Conservation (phyloP, 768 basidiomycete genomes). For the Agaricus blazei region DNA sequence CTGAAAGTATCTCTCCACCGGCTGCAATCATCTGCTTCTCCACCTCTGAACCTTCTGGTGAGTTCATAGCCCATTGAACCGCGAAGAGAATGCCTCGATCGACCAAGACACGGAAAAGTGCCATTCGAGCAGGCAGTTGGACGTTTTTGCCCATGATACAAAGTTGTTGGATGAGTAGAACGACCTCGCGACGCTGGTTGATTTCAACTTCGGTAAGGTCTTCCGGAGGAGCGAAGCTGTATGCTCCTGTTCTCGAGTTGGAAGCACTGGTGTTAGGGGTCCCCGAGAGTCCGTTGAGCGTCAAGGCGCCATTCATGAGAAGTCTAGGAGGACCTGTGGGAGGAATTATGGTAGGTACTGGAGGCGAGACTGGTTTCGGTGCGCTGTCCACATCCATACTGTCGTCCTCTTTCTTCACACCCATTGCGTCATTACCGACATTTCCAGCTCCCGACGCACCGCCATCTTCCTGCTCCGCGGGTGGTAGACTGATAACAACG, state of each 20-base stretch:
- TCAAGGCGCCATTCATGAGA: slow-evolving; percentile 23
- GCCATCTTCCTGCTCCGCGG: slow-evolving; percentile 5
- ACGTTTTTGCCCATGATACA: slow-evolving; percentile 97
- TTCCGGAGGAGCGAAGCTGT: slow-evolving; percentile 55
- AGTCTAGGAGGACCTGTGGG: slow-evolving; percentile 10
- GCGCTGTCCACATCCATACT: slow-evolving; percentile 38
- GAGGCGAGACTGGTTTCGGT: slow-evolving; percentile 8
- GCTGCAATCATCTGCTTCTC: slow-evolving; percentile 66
- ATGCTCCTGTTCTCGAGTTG: slow-evolving; percentile 25
- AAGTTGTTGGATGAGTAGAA: slow-evolving; percentile 87
- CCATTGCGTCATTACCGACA: slow-evolving; percentile 36
- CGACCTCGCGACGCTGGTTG: slow-evolving; percentile 64
- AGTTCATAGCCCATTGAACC: slow-evolving; percentile 88
- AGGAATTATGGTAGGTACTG: slow-evolving; percentile 3
- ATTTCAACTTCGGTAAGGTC: slow-evolving; percentile 51
- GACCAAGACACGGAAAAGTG: slow-evolving; percentile 81
- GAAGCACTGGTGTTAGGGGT: neutral
- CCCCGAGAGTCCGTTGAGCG: slow-evolving; percentile 19
- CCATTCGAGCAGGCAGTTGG: slow-evolving; percentile 80
- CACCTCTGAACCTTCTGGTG: slow-evolving; percentile 49
- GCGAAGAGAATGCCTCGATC: slow-evolving; percentile 86
- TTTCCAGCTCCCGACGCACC: neutral
- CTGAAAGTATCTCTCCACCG: slow-evolving; percentile 79
- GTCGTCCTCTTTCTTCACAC: slow-evolving; percentile 24
- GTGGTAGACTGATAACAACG: slow-evolving; percentile 6